These are phyloP conservation scores for Malassezia cuniculi DNA, from an alignment of 1,284 basidiomycete genomes.

Conservation along the genomic window DNA sequence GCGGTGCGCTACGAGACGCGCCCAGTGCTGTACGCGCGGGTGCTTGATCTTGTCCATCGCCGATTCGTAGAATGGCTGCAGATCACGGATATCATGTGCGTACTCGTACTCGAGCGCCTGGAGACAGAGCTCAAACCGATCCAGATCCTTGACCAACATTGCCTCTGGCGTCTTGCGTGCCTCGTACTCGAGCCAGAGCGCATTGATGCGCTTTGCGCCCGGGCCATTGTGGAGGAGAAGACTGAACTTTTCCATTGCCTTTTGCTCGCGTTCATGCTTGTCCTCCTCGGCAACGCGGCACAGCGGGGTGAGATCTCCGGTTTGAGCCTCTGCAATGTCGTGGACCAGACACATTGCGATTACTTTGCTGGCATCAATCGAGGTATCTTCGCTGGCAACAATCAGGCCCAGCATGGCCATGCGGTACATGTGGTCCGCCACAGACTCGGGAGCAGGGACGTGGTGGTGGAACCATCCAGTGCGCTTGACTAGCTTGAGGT, in stretches of 20 bases:
- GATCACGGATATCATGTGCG: slow-evolving; percentile 24
- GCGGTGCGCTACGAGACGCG: too few species aligned
- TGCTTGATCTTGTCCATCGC: slow-evolving; percentile 21
- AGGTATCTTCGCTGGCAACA: slow-evolving; percentile 54
- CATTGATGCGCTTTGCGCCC: slow-evolving; percentile 64
- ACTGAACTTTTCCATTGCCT: slow-evolving; percentile 84
- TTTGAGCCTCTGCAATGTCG: slow-evolving; percentile 90
- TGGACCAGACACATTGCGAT: slow-evolving; percentile 82
- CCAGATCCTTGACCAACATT: slow-evolving; percentile 86
- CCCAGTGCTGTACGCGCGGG: slow-evolving; percentile 26
- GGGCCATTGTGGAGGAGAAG: slow-evolving; percentile 63
- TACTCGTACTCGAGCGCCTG: slow-evolving; percentile 50
- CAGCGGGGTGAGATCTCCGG: slow-evolving; percentile 83
- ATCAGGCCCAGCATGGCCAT: slow-evolving; percentile 88
- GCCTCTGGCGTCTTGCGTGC: slow-evolving; percentile 66
- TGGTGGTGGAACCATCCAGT: slow-evolving; percentile 43
- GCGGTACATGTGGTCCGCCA: slow-evolving; percentile 93
- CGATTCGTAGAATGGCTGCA: slow-evolving; percentile 37
- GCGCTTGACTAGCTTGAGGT: slow-evolving; percentile 38
- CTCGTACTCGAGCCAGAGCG: slow-evolving; percentile 89
- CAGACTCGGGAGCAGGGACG: slow-evolving; percentile 51
- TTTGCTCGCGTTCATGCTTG: slow-evolving; percentile 68
- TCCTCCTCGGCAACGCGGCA: slow-evolving; percentile 71
- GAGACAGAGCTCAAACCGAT: slow-evolving; percentile 79
- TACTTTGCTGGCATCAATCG: slow-evolving; percentile 54